Evolutionary conservation across 768 basidiomycete species (phyloP), one percentile per base, ranked within the genome.

Genomic region (Glaciozyma martinii): DNA sequence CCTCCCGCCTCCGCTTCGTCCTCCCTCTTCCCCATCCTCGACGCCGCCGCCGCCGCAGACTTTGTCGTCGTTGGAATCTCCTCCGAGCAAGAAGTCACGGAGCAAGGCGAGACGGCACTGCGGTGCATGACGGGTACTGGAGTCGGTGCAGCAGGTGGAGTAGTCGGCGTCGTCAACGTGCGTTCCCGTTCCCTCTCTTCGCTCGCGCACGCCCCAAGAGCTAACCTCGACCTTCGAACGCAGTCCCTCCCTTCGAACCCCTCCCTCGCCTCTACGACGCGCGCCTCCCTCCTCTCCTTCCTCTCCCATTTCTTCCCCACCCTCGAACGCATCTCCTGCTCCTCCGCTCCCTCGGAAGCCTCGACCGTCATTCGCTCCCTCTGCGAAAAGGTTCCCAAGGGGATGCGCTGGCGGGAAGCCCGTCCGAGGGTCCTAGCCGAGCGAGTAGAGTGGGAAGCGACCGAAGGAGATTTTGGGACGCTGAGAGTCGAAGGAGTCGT

Each of bases 201-300:
- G 30, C 15, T 40, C n/a, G 47, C 12, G 18, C n/a, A 40, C 37
- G 15, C 7, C 37, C 10, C 32, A 19, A 16, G 19, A 19, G 10
- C 49, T 43, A 27, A 37, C 27, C n/a, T n/a, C n/a, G 27, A 10
- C 5, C 23, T 2, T 4, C 27, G 0, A 8, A 3, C 18, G 44
- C 68, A 72, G 71, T 50, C 68, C 27, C 71, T 74, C 9, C 73
- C 73, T 12, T 60, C 62, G 23, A 66, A 69, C 64, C 43, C 56
- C 27, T 52, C 59, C 1, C 61, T 62, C 52, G 40, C 84, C 83
- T 37, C 83, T 2, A 83, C 83, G 23, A 82, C 91, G 55, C 78
- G 90, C 61, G 92, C 90, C 78, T 95, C 91, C 1, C 80, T 97
- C 7, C 81, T 94, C 13, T 95, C 92, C 15, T 99, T 97, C 80